phyloP scores from a whole-genome alignment of 352 stramenopile species.

The Globisporangium camurandrum region DNA sequence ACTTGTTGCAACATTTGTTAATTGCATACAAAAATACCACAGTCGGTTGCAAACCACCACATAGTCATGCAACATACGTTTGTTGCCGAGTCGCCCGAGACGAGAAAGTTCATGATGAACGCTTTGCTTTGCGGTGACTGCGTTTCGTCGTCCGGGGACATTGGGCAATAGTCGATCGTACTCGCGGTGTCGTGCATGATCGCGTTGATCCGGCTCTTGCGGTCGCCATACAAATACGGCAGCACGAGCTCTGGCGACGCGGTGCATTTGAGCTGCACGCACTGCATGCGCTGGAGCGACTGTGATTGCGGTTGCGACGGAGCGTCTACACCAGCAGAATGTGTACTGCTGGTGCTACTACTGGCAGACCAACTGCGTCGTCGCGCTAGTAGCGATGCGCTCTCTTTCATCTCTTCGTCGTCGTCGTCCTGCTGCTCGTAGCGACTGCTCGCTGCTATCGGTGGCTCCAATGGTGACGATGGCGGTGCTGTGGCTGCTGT shows the following conservation, averaged over 20 bases:
- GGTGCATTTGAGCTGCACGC: slow-evolving; percentile 42
- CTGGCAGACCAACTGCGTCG: not conserved
- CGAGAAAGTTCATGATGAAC: slow-evolving; percentile 56
- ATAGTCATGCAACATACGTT: too few relatives aligned
- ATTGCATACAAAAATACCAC: not conserved
- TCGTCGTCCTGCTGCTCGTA: not conserved
- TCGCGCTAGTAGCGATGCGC: slow-evolving; percentile 1
- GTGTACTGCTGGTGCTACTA: slow-evolving; percentile 10
- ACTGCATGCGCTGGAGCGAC: slow-evolving; percentile 42
- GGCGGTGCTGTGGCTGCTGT: not conserved
- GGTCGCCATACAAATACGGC: slow-evolving; percentile 52
- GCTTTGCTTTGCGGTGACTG: slow-evolving; percentile 16
- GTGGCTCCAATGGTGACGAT: not conserved
- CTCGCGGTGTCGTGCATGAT: slow-evolving; percentile 43
- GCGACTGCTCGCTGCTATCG: not conserved
- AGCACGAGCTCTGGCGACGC: slow-evolving; percentile 46
- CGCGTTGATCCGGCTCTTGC: slow-evolving; percentile 35
- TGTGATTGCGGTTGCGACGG: slow-evolving; percentile 3
- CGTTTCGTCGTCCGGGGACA: slow-evolving; percentile 41
- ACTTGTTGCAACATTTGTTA: not conserved
- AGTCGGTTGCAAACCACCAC: too few relatives aligned
- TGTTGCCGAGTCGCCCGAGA: slow-evolving; percentile 30
- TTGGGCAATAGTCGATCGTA: slow-evolving; percentile 59
- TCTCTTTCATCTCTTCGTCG: slow-evolving; percentile 15
- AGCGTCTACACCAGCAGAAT: not conserved